phyloP scores from a whole-genome alignment of 208 protist genomes.

The Leishmania mexicana region DNA sequence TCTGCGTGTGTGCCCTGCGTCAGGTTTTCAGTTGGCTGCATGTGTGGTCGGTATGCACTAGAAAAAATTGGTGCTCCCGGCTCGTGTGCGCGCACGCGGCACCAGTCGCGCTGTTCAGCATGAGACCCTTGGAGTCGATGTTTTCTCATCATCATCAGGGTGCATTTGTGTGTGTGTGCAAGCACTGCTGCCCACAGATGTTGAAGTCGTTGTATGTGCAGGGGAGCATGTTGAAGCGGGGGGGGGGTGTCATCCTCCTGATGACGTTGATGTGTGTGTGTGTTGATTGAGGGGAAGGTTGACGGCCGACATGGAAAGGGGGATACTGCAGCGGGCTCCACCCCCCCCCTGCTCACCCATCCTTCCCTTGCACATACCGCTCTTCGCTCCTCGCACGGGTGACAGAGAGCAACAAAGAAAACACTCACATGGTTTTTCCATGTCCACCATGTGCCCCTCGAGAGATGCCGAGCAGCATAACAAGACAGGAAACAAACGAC shows the following conservation, averaged over 20 bases:
- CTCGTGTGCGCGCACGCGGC: neutral
- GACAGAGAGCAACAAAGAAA: neutral
- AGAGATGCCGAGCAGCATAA: neutral
- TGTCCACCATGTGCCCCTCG: neutral
- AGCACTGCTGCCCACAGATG: neutral
- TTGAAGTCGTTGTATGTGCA: neutral
- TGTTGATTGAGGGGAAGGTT: neutral
- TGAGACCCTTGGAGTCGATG: neutral
- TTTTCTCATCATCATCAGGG: neutral
- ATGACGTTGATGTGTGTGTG: neutral
- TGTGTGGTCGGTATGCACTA: neutral
- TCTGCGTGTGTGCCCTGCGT: neutral
- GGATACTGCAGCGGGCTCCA: neutral
- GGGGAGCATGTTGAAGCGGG: neutral
- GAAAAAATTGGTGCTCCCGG: neutral
- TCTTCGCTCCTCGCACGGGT: neutral
- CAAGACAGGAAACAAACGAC: neutral
- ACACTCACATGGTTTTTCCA: neutral
- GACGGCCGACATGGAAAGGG: neutral
- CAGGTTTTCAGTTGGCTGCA: neutral
- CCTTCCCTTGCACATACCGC: neutral
- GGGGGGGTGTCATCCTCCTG: neutral
- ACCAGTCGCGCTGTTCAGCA: neutral
- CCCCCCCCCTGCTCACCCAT: neutral
- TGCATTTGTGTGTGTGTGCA: conserved; percentile 1